These are phyloP conservation scores for Euphorbia schlechtendalii DNA, from an alignment of 441 rosid species.

Conservation along the genomic window DNA sequence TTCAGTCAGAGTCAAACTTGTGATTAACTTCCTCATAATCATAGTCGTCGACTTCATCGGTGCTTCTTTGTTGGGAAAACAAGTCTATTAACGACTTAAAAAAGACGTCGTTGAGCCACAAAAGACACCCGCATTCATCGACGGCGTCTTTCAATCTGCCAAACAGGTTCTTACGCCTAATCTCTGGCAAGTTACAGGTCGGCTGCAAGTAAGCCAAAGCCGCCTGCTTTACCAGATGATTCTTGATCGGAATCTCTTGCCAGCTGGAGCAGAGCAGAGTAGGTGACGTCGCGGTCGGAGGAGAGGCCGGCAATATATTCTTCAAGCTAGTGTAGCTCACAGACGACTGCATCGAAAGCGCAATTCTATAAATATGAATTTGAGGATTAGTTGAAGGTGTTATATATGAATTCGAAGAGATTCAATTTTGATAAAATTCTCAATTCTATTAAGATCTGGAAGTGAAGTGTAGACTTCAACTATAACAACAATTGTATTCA, in stretches of 20 bases:
- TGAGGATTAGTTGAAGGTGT: no score
- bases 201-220: slow-evolving; percentile 63
- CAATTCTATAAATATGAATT: no score
- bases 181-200: slow-evolving; percentile 30
- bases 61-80: slow-evolving; percentile 13
- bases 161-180: slow-evolving; percentile 25
- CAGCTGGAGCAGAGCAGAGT: slow-evolving; percentile 35
- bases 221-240: slow-evolving; percentile 59
- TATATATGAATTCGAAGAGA: no score
- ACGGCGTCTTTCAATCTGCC: slow-evolving; percentile 22
- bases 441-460: no score
- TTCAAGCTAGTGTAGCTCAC: slow-evolving; percentile 57
- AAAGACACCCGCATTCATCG: slow-evolving; percentile 34
- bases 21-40: no score
- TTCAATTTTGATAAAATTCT: no score
- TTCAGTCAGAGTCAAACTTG: no score
- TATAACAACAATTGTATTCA: no score
- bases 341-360: no score
- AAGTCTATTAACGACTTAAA: slow-evolving; percentile 16
- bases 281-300: slow-evolving; percentile 23
- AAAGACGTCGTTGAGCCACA: slow-evolving; percentile 33
- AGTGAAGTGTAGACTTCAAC: no score
- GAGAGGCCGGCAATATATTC: slow-evolving; percentile 35
- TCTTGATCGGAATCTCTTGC: slow-evolving; percentile 49
- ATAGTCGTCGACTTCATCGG: no score